Evolutionary conservation across 2,329 filamentous ascomycete genomes (phyloP).

Genomic region (Cladosporium austrohemisphaericum): DNA sequence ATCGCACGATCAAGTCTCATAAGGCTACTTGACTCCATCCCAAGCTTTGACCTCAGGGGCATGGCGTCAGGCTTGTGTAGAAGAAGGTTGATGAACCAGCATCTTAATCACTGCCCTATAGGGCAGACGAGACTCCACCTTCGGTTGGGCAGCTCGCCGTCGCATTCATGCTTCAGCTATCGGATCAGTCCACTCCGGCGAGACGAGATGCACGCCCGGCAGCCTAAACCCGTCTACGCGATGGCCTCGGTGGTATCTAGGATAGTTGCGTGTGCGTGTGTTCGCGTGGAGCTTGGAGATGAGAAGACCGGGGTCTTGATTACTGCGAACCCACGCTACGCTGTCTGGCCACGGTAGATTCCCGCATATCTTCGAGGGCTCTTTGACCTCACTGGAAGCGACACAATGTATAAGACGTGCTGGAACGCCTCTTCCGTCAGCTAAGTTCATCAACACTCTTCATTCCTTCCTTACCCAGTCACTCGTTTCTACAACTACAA

Average conservation of each 20-base stretch:
- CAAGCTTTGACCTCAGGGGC: conserved; percentile 3
- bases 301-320: conserved; percentile 1
- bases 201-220: not conserved
- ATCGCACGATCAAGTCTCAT: not conserved
- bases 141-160: not conserved
- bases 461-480: conserved; percentile 7
- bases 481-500: conserved; percentile 6
- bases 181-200: not conserved
- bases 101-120: conserved; percentile 7
- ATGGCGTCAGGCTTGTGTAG: not conserved
- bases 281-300: not conserved
- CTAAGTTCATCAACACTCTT: conserved; percentile 6
- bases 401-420: conserved; percentile 5
- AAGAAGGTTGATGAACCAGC: conserved; percentile 1
- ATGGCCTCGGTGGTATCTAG: not conserved
- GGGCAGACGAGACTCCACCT: not conserved
- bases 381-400: not conserved
- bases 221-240: not conserved
- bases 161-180: not conserved
- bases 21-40: not conserved
- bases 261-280: not conserved
- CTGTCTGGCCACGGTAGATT: conserved; percentile 1
- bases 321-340: not conserved
- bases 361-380: conserved; percentile 1
- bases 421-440: not conserved